These are phyloP conservation scores for Pythium coloratum DNA, from an alignment of 352 stramenopile species.

Conservation along the genomic window DNA sequence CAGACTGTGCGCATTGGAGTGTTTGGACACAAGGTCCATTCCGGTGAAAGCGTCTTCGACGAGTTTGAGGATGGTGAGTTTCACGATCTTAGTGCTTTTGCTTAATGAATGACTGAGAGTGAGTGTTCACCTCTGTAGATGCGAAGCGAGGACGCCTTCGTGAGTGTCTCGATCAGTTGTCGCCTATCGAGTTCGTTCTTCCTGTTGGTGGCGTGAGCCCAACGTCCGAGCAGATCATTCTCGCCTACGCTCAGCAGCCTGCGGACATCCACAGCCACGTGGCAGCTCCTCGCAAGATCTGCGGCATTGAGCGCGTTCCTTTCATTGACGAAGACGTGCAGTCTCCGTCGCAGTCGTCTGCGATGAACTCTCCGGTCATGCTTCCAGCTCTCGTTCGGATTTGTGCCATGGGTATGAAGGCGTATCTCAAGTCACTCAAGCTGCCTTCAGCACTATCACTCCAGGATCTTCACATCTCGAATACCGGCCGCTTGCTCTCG, in stretches of 20 bases:
- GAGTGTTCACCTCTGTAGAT: slow-evolving; percentile 20
- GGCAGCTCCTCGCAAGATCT: background rate
- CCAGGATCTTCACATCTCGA: background rate
- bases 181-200: slow-evolving; percentile 49
- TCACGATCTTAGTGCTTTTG: background rate
- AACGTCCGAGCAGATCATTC: slow-evolving; percentile 42
- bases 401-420: background rate
- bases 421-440: slow-evolving; percentile 13
- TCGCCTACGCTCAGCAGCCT: slow-evolving; percentile 24
- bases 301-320: slow-evolving; percentile 6
- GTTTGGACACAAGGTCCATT: slow-evolving; percentile 42
- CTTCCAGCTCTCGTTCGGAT: background rate
- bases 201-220: slow-evolving; percentile 36
- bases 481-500: background rate
- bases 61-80: slow-evolving; percentile 48
- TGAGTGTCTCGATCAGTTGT: slow-evolving; percentile 28
- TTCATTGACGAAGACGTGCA: background rate
- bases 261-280: background rate
- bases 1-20: slow-evolving; percentile 13
- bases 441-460: background rate
- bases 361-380: background rate
- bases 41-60: slow-evolving; percentile 41
- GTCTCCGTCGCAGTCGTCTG: background rate
- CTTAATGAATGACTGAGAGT: background rate
- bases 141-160: slow-evolving; percentile 30